These are phyloP conservation scores for Candida andamanensis DNA, from an alignment of 805 yeast genomes.

Conservation along the genomic window DNA sequence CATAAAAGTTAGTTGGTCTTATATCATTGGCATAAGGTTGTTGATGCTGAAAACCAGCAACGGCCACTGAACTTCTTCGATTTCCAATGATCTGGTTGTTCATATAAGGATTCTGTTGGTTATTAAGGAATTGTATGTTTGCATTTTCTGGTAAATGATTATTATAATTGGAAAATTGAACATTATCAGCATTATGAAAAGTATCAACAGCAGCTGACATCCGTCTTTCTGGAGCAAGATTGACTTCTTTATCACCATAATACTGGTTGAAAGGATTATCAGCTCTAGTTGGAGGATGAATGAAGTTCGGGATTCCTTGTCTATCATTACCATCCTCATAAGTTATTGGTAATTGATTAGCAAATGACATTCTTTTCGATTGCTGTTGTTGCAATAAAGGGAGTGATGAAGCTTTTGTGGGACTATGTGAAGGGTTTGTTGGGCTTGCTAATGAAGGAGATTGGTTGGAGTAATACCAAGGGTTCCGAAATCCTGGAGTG, in stretches of 20 bases:
- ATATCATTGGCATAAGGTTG: constrained; percentile 2
- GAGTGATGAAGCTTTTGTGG: constrained; percentile 16
- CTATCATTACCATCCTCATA: constrained; percentile 37
- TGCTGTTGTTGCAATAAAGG: constrained; percentile 26
- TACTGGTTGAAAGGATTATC: constrained; percentile 43
- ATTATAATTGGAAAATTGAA: neutral
- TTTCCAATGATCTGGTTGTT: no score
- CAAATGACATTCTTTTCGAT: constrained; percentile 28
- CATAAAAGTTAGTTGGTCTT: constrained; percentile 2
- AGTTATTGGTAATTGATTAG: constrained; percentile 46
- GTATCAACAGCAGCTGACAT: constrained; percentile 13
- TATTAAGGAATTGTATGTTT: no score
- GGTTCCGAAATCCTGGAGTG: constrained; percentile 33
- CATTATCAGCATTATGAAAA: neutral
- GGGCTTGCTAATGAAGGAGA: constrained; percentile 10
- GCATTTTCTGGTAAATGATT: neutral
- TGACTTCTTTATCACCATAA: constrained; percentile 35
- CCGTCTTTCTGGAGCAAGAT: constrained; percentile 17
- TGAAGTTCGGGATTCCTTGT: constrained; percentile 20
- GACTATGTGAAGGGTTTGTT: constrained; percentile 13
- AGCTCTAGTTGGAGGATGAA: constrained; percentile 40
- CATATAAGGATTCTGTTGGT: neutral
- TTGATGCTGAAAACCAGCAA: constrained; percentile 7
- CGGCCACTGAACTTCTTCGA: constrained; percentile 12
- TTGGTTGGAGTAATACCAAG: constrained; percentile 34